Conservation (phyloP, 345 rosid genomes). For the Arabidopsis suecica region DNA sequence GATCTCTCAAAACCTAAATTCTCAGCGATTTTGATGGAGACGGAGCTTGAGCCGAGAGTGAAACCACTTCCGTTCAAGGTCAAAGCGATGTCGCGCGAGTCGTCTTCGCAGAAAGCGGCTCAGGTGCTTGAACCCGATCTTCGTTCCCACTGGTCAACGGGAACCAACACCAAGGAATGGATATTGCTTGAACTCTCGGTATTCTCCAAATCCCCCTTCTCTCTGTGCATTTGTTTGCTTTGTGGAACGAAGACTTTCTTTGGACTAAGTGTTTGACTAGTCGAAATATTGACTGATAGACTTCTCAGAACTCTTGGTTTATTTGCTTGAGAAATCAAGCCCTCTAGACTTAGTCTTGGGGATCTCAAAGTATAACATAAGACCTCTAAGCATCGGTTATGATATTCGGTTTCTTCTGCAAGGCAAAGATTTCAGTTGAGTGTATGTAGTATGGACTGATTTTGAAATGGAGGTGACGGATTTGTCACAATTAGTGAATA, state of each 20-base stretch:
- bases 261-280: not conserved
- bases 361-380: not conserved
- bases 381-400: not conserved
- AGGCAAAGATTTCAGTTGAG: not conserved
- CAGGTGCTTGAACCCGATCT: conserved; percentile 81
- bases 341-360: not conserved
- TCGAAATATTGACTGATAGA: not conserved
- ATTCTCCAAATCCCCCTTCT: conserved; percentile 2
- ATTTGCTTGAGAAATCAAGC: not conserved
- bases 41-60: conserved; percentile 75
- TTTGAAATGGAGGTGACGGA: not conserved
- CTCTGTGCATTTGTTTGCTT: not conserved
- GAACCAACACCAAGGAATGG: conserved; percentile 90
- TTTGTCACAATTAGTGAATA: not conserved
- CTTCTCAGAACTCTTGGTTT: not conserved
- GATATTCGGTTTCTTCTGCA: not conserved
- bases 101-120: conserved; percentile 76
- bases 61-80: conserved; percentile 73
- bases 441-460: not conserved
- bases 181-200: conserved; percentile 86
- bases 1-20: not conserved
- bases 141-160: conserved; percentile 87
- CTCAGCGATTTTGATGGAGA: conserved; percentile 54
- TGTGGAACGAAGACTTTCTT: not conserved
- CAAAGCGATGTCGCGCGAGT: conserved; percentile 77